Evolutionary conservation across 257 asterid genomes (phyloP), one percentile per base, ranked within the genome.

Genomic region (Sherardia arvensis): DNA sequence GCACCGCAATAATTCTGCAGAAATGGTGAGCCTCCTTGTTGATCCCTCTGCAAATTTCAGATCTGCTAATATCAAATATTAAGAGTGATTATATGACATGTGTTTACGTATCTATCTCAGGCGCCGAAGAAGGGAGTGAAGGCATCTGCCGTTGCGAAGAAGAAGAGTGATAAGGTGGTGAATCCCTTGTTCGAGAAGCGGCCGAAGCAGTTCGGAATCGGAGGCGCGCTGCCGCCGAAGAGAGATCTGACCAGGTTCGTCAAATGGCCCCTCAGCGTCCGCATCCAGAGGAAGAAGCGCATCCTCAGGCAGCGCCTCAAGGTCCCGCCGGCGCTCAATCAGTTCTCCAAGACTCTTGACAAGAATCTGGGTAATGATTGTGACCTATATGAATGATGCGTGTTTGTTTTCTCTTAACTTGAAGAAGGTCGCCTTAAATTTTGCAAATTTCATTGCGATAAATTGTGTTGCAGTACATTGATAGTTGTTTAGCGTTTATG

Each of bases 331-430:
- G 75, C 84, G 4, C 73, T 79, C 59, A 79, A 76, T 69, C 84
- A 76, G 77, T 79, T 79, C 71, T 55, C 81, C 60, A 79, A 76
- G 51, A 79, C 81, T 1, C 81, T 79, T 1, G 84, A 79, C 28
- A 79, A 79, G 54, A 79, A 79, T 48, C 81, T 79, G 1, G 84
- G 84, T 79, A n/a, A n/a, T n/a, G n/a, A n/a, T n/a, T n/a, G n/a
- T n/a, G n/a, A n/a, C n/a, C n/a, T n/a, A n/a, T n/a, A n/a, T n/a
- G n/a, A n/a, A n/a, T n/a, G n/a, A n/a, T n/a, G n/a, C n/a, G n/a
- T n/a, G n/a, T n/a, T n/a, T n/a, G n/a, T n/a, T n/a, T n/a, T n/a
- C n/a, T n/a, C n/a, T n/a, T n/a, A n/a, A n/a, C n/a, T n/a, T n/a
- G n/a, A n/a, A n/a, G n/a, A n/a, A n/a, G n/a, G n/a, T n/a, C n/a